Base-by-base conservation (phyloP, 768 basidiomycete genomes). In the Macrolepiota fuliginosa region DNA sequence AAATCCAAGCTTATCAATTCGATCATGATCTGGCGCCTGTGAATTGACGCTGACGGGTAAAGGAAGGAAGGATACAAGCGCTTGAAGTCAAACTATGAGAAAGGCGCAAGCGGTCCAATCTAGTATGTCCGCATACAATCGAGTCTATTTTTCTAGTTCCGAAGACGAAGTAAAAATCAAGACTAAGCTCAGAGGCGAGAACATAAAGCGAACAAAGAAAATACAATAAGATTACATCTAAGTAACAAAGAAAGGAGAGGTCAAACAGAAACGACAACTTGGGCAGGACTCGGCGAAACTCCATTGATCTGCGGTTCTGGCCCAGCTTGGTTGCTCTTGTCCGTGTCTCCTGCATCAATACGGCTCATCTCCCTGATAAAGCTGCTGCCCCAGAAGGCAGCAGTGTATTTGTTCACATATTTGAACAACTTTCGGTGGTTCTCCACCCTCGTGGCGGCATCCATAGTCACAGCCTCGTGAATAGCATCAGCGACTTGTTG, bases 401-500 rank as follows among this genome's bases (percentile, higher is more conserved):
- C 89, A 61, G 90, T 94, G 79, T 94, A 96, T 75, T 96, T 96
- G 79, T 88, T 89, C 63, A 97, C 92, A 73, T 97, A 97, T 78
- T 94, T 94, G 84, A 93, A 97, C 65, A 99, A 81, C 76, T 99
- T 99, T 67, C 88, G 81, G 73, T 96, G 94, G 75, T 98, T 98
- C 74, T 93, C 91, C 36, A 90, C 90, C n/a, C 94, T 85, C 42
- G 83, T 86, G 49, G 88, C 85, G 3, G 84, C 79, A 53, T 88
- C 85, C 92, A 96, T 95, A 15, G 90, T 94, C 62, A 98, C 89
- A 0, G 97, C 94, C 73, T 93, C 89, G 74, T 94, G 89, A 62
- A 99, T 97, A n/a, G 95, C 94, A 70, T 98, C 89, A 0, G 97
- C 97, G 54, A 97, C 94, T 69, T 95, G 90, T 73, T 98, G 96